Conservation (phyloP, 2,329 filamentous ascomycete genomes). For the Cadophora malorum region DNA sequence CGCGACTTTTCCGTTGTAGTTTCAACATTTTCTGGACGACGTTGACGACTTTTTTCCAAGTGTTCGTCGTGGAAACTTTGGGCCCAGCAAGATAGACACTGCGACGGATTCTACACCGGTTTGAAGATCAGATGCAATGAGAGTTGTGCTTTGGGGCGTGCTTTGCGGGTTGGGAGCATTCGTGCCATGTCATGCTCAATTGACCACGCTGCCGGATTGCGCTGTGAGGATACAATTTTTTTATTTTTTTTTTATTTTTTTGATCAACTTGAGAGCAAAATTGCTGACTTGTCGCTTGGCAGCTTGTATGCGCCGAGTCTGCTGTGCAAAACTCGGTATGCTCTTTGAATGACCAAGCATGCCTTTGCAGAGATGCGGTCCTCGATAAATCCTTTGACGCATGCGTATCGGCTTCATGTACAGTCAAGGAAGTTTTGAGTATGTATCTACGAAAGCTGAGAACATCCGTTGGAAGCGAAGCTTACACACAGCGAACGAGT, state of each 20-base stretch:
- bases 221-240: not conserved
- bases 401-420: conserved; percentile 48
- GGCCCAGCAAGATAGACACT: not conserved
- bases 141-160: not conserved
- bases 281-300: not conserved
- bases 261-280: not conserved
- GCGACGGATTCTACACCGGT: not conserved
- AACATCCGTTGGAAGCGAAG: not conserved
- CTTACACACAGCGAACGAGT: not conserved
- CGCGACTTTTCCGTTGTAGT: not conserved
- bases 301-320: conserved; percentile 31
- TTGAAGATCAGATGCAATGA: not conserved
- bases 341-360: conserved; percentile 47
- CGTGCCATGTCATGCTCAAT: not conserved
- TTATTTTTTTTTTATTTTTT: too few relatives aligned
- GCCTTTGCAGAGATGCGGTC: conserved; percentile 48
- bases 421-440: conserved; percentile 48
- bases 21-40: not conserved
- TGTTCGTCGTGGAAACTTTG: not conserved
- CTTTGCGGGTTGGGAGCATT: not conserved
- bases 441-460: conserved; percentile 50
- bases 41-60: not conserved
- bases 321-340: conserved; percentile 44
- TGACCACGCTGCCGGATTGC: not conserved
- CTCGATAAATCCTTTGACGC: conserved; percentile 44